Evolutionary conservation across 805 yeast genomes (phyloP), one percentile per base, ranked within the genome.

Genomic region (Blastobotrys americana): DNA sequence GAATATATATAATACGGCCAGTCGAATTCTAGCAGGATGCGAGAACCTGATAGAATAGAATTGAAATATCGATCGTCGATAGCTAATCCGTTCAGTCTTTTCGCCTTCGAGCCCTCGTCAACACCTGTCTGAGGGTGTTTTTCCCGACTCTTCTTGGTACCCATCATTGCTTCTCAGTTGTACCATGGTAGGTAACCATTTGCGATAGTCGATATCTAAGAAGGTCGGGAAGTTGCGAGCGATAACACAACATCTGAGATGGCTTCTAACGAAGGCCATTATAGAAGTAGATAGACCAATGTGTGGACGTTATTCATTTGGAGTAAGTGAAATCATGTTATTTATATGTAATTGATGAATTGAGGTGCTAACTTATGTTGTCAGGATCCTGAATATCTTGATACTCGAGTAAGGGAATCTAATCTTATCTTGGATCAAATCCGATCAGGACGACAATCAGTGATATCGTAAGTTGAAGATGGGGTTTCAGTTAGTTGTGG

Each of bases 261-360:
- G 23, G 27, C 8, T 16, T 36, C 39, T 22, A 27, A 13, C 10
- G 39, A 27, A 19, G 8, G 5, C 21, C 39, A 6, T 10, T 27
- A 10, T 27, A 27, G 33, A 27, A 10, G 9, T 10, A 21, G 16
- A 42, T 27, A 4, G 13, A n/a, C 43, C 18, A 8, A 78, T 79
- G 85, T 79, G 85, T 61, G 85, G 85, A 16, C 58, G 85, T 41
- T 79, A 70, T 53, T 74, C 82, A 1, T 38, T 47, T 31, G 44
- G 44, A 4, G 51, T 46, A 37, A 8, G 54, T 41, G 22, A 27
- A 9, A 9, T n/a, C n/a, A n/a, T n/a, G n/a, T n/a, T n/a, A n/a
- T n/a, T n/a, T n/a, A n/a, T n/a, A n/a, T n/a, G n/a, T n/a, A n/a
- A n/a, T n/a, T n/a, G n/a, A n/a, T n/a, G n/a, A n/a, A n/a, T n/a